Conservation (phyloP, 1,139 yeast genomes). For the Pneumocystis sp. region DNA sequence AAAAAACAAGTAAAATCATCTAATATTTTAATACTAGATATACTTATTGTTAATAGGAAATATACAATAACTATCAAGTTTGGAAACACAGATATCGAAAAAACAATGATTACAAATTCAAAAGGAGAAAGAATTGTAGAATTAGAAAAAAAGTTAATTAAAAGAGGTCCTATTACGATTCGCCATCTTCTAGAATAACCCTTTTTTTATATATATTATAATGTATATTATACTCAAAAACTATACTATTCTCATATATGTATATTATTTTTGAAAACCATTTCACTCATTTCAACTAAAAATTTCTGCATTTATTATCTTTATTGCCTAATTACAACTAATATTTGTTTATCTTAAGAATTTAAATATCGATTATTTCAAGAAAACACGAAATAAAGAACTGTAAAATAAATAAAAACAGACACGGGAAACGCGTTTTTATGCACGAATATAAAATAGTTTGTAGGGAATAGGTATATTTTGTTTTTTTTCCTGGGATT, state of each 20-base stretch:
- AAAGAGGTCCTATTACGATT: not conserved
- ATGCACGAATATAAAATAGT: not conserved
- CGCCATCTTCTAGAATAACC: not conserved
- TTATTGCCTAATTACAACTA: not conserved
- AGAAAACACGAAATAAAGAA: not conserved
- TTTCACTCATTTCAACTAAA: not conserved
- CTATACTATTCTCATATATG: not conserved
- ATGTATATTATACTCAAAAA: not conserved
- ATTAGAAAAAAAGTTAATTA: not conserved
- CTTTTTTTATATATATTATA: not conserved
- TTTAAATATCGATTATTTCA: not conserved
- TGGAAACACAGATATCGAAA: not conserved
- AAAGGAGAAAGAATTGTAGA: not conserved
- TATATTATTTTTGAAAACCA: not conserved
- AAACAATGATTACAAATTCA: not conserved
- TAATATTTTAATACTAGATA: not conserved
- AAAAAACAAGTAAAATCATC: not conserved
- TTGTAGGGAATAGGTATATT: not conserved
- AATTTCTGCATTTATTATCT: not conserved
- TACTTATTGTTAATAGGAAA: not conserved
- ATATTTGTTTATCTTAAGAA: not conserved
- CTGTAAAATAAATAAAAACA: not conserved
- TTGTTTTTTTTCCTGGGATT: not conserved
- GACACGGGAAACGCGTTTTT: not conserved
- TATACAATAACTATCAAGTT: not conserved